Evolutionary conservation across 257 asterid species (phyloP).

Genomic region (Thymus mandschuricus): DNA sequence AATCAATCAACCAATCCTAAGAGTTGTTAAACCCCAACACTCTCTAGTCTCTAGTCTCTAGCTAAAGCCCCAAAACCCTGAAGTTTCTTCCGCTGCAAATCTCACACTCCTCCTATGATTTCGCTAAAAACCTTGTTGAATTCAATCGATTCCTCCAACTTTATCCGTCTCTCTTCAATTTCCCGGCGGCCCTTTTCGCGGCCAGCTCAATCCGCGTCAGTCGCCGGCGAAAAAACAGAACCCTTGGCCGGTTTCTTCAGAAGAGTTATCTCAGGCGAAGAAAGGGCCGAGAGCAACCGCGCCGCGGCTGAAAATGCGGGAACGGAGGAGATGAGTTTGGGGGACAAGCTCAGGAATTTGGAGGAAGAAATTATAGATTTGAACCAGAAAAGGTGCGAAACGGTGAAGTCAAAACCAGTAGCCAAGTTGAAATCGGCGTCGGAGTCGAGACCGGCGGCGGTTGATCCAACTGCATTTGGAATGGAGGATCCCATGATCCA

Average conservation of each 20-base stretch:
- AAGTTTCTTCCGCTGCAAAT: background rate
- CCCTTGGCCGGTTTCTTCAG: constrained; percentile 54
- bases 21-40: no score
- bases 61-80: constrained; percentile 1
- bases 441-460: background rate
- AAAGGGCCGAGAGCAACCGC: constrained; percentile 23
- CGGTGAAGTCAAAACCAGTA: background rate
- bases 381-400: constrained; percentile 32
- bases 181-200: constrained; percentile 42
- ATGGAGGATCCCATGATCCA: constrained; percentile 49
- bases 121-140: constrained; percentile 30
- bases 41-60: no score
- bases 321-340: constrained; percentile 41
- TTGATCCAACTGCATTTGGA: constrained; percentile 31
- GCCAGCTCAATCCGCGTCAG: constrained; percentile 35
- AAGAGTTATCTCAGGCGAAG: constrained; percentile 51
- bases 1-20: no score
- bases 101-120: constrained; percentile 37
- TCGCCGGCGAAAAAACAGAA: constrained; percentile 27
- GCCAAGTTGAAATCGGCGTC: background rate
- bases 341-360: constrained; percentile 46
- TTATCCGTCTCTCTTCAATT: constrained; percentile 29
- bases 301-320: constrained; percentile 28
- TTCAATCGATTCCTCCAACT: constrained; percentile 25
- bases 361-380: constrained; percentile 52